A percentile compares a stretch with the other conserved stretches of the same genome.
phyloP scores from a whole-genome alignment of 2,329 filamentous ascomycete species.

The Apiospora arundinis region DNA sequence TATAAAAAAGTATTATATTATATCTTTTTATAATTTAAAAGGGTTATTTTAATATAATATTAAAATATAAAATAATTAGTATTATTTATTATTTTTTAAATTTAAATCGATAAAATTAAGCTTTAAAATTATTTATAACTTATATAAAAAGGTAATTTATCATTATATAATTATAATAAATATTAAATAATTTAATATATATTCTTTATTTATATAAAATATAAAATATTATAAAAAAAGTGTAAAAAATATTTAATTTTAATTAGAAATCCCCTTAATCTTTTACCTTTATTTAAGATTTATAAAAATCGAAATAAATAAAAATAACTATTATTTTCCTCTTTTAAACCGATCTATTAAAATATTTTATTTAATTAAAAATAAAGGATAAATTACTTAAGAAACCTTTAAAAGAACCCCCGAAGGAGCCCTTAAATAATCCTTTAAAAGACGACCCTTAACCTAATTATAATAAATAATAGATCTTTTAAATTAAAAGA shows the following conservation, averaged over 20 bases:
- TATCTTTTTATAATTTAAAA: not conserved
- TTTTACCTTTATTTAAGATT: slow-evolving; percentile 7
- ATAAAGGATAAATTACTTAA: not conserved
- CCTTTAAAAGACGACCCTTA: not conserved
- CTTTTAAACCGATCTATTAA: not conserved
- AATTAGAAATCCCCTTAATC: not conserved
- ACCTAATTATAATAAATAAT: not conserved
- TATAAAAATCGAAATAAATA: not conserved
- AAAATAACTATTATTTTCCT: too few relatives aligned
- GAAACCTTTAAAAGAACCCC: not conserved
- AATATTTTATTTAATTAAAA: not conserved
- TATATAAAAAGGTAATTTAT: not conserved
- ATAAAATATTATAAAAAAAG: not conserved
- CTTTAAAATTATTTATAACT: not conserved
- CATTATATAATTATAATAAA: not conserved
- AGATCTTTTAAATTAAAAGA: not conserved
- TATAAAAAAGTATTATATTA: not conserved
- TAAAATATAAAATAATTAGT: not conserved
- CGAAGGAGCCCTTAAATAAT: not conserved
- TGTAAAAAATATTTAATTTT: not conserved
- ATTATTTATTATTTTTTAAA: not conserved
- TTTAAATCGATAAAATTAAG: not conserved
- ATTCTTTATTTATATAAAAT: not conserved
- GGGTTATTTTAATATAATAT: not conserved
- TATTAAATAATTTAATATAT: not conserved